Conservation (phyloP, 1,284 basidiomycete species). For the Sporisorium scitamineum region DNA sequence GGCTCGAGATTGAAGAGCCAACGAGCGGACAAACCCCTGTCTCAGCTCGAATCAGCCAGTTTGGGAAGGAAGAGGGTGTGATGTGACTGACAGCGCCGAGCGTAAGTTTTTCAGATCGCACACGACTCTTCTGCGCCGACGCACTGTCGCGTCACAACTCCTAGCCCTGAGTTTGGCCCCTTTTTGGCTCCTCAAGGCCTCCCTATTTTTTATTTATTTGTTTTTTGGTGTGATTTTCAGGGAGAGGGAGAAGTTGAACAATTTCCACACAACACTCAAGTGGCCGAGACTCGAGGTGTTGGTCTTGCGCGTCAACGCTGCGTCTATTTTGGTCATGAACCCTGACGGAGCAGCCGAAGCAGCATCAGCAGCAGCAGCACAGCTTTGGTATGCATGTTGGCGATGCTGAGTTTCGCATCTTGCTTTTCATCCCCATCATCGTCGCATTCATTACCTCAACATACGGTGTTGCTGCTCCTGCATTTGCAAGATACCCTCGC, state of each 20-base stretch:
- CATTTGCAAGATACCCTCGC: neutral
- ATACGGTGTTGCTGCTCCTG: neutral
- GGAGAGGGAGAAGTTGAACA: slow-evolving; percentile 14
- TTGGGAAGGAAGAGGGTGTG: neutral
- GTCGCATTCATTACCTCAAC: neutral
- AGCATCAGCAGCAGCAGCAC: slow-evolving; percentile 4
- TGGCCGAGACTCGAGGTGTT: slow-evolving; percentile 2
- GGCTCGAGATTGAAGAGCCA: neutral
- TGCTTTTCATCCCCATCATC: slow-evolving; percentile 6
- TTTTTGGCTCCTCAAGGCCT: neutral
- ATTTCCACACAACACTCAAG: neutral
- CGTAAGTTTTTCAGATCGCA: neutral
- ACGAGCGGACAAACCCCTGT: slow-evolving; percentile 1
- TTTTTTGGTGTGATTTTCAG: neutral
- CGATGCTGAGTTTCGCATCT: neutral
- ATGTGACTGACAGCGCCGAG: no score
- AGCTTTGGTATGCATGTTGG: neutral
- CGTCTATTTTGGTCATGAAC: slow-evolving; percentile 2
- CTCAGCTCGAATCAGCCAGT: neutral
- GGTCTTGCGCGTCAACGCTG: slow-evolving; percentile 10
- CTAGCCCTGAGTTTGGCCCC: neutral
- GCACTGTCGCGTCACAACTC: slow-evolving; percentile 7
- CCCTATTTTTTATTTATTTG: neutral
- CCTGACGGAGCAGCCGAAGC: slow-evolving; percentile 4
- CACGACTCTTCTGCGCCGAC: slow-evolving; percentile 1